These are phyloP conservation scores for Suillus luteus DNA, from an alignment of 768 basidiomycete species.

Conservation along the genomic window DNA sequence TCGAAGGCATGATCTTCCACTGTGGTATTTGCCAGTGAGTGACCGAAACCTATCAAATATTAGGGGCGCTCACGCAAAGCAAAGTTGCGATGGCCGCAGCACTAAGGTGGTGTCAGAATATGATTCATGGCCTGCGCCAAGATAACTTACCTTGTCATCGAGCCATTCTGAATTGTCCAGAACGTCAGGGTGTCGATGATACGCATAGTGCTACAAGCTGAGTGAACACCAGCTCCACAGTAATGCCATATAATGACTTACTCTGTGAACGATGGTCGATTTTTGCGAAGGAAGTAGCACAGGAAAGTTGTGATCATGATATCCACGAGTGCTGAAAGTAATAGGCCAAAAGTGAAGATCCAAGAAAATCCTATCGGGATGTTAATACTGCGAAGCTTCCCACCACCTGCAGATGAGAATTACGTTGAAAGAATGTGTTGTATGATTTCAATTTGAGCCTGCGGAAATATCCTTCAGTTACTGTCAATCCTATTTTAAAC, in stretches of 20 bases:
- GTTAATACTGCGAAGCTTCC: background rate
- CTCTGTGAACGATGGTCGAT: slow-evolving; percentile 40
- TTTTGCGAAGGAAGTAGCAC: slow-evolving; percentile 42
- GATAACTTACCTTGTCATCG: slow-evolving; percentile 21
- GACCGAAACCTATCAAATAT: background rate
- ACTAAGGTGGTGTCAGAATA: slow-evolving; percentile 13
- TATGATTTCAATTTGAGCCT: slow-evolving; percentile 21
- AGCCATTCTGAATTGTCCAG: slow-evolving; percentile 28
- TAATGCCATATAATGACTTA: slow-evolving; percentile 17
- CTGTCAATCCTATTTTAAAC: background rate
- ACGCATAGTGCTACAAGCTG: slow-evolving; percentile 20
- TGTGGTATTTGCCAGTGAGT: slow-evolving; percentile 5
- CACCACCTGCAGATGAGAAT: slow-evolving; percentile 15
- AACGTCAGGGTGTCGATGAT: slow-evolving; percentile 25
- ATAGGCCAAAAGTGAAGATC: slow-evolving; percentile 48
- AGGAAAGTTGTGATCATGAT: slow-evolving; percentile 46
- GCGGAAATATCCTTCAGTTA: background rate
- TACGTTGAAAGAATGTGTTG: slow-evolving; percentile 7
- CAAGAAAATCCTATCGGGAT: slow-evolving; percentile 11
- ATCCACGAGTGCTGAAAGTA: slow-evolving; percentile 48
- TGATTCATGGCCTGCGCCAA: too few relatives aligned
- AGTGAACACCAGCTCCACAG: background rate
- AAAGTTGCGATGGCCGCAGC: slow-evolving; percentile 20
- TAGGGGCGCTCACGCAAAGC: slow-evolving; percentile 19
- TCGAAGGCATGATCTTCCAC: slow-evolving; percentile 26